Evolutionary conservation across 257 asterid species (phyloP).

Genomic region (Nyctanthes arbortristis): DNA sequence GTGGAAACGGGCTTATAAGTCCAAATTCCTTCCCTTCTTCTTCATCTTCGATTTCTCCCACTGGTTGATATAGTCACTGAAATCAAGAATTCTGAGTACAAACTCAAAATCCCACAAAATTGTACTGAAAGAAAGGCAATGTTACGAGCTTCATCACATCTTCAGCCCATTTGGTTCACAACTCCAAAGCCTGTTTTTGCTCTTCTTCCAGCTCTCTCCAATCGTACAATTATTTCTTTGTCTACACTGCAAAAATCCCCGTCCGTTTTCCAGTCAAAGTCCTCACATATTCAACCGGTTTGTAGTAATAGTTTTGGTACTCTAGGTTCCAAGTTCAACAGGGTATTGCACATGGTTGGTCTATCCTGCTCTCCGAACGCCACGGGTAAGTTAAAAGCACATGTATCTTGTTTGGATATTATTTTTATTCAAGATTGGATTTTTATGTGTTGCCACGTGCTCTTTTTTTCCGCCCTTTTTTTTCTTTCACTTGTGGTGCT

Average conservation of each 20-base stretch:
- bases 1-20: too few relatives aligned
- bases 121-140: constrained; percentile 23
- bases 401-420: background rate
- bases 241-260: constrained; percentile 14
- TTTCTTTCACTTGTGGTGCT: background rate
- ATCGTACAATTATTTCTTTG: constrained; percentile 18
- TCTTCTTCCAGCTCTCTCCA: constrained; percentile 31
- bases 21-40: too few relatives aligned
- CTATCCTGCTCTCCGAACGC: constrained; percentile 30
- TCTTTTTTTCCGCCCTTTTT: background rate
- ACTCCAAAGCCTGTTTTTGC: constrained; percentile 35
- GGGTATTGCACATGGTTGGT: constrained; percentile 29
- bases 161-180: constrained; percentile 30
- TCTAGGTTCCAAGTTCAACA: constrained; percentile 21
- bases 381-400: constrained; percentile 36
- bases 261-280: constrained; percentile 25
- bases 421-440: background rate
- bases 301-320: constrained; percentile 16
- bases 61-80: constrained; percentile 1
- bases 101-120: background rate
- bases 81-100: background rate
- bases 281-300: constrained; percentile 17
- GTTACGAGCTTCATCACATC: constrained; percentile 52
- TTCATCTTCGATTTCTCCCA: background rate
- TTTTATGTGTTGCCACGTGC: background rate